Base-by-base conservation (phyloP, 805 yeast genomes). In the Pichia heedii region DNA sequence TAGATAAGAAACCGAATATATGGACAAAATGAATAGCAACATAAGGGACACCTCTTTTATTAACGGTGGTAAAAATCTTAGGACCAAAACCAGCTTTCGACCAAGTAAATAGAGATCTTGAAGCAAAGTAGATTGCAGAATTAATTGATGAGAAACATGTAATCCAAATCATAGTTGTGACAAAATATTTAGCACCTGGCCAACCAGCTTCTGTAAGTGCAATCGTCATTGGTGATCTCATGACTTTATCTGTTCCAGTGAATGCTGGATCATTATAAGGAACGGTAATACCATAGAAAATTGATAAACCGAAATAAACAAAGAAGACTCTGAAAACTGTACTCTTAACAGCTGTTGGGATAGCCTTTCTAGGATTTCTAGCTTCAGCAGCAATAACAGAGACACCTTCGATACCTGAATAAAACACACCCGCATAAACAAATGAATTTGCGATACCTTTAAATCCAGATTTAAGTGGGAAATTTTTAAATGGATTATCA, bases 91-190 rank as follows among this genome's bases (percentile, higher is more conserved):
- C 77, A 43, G 73, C 78, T 47, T 71, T 65, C 5, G 87, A 79
- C 69, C 81, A 70, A 43, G 74, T 77, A 49, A 81, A 75, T 13
- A 82, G 65, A 1, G 86, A 73, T 58, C 89, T 68, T 3, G 85
- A 76, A 11, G 84, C 85, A 58, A 81, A 71, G 58, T 76, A 82
- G 41, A 81, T 76, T 30, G 83, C 74, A 35, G 83, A 71, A 62
- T 82, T 82, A 54, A 81, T 76, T 6, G 89, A 84, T 27, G 84
- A 77, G 36, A 83, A 59, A 53, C 84, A 76, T 2, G 83, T 79
- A 13, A 79, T 55, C 45, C 80, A 62, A 48, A 82, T 73, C 53
- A 83, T 73, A 0, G 86, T 77, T 49, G 79, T 78, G 50, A 78
- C 66, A 48, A 79, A 67, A 53, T 80, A 74, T 9, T 73, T 66